Evolutionary conservation across 805 yeast species (phyloP).

Genomic region (Candida ovalis): DNA sequence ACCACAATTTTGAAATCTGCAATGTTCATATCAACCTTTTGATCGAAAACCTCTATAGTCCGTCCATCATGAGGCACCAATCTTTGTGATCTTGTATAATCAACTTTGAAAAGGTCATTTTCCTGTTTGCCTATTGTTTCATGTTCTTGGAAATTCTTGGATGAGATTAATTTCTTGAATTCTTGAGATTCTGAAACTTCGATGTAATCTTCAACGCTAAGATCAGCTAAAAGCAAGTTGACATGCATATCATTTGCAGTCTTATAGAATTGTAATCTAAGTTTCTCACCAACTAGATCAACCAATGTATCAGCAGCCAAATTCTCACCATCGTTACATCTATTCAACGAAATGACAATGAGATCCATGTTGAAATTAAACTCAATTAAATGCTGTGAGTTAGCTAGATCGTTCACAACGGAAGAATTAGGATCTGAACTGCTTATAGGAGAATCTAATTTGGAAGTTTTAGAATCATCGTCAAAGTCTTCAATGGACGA

Average conservation of each 20-base stretch:
- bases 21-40: constrained; percentile 63
- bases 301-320: constrained; percentile 65
- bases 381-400: constrained; percentile 63
- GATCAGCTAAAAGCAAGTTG: constrained; percentile 57
- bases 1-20: constrained; percentile 75
- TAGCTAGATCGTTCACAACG: constrained; percentile 4
- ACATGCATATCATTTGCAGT: constrained; percentile 61
- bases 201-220: constrained; percentile 72
- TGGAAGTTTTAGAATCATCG: constrained; percentile 12
- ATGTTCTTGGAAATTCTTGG: constrained; percentile 44
- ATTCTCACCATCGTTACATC: constrained; percentile 61
- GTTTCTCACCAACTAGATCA: constrained; percentile 65
- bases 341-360: constrained; percentile 57
- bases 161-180: constrained; percentile 65
- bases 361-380: constrained; percentile 64
- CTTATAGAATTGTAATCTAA: constrained; percentile 56
- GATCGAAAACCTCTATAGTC: constrained; percentile 70
- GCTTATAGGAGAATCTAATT: constrained; percentile 10
- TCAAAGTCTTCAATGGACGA: constrained; percentile 13
- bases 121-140: constrained; percentile 31
- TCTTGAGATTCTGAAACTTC: constrained; percentile 59
- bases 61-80: constrained; percentile 49
- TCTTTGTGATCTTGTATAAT: constrained; percentile 57
- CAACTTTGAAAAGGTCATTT: constrained; percentile 54
- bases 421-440: constrained; percentile 3